Base-by-base conservation (phyloP, 495 filamentous ascomycete genomes). In the Aspergillus asperescens region DNA sequence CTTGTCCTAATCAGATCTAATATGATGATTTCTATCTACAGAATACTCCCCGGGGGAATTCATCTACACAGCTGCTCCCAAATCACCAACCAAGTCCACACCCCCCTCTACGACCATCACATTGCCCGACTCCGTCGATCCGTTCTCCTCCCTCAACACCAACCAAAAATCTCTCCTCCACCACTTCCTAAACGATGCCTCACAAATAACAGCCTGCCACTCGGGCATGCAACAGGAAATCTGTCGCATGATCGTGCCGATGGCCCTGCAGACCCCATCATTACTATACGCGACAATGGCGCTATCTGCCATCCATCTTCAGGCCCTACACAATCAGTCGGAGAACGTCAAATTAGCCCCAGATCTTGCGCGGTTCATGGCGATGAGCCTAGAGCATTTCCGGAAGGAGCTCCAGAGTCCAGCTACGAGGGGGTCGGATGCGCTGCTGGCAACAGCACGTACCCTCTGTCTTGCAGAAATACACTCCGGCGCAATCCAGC, bases 21-120 rank as follows among this genome's bases (percentile, higher is more conserved):
- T n/a, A 46, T 23, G 7, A 7, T 4, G n/a, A 3, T 13, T 6
- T 29, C 54, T 39, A 7, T 2, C 22, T 19, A 1, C 41, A 75
- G 73, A 76, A 59, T 76, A 76, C 53, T 76, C 73, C 3, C 73
- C 73, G 7, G 73, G 73, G 9, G 70, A 76, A 56, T 74, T 74
- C 35, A 72, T 75, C 52, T 75, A 74, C 57, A 74, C 71, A 37
- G 70, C 71, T 27, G 66, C 44, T 18, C 69, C 23, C 56, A 3
- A 29, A 23, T 47, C 44, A 24, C 44, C 44, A 7, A 23, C 70
- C 28, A 28, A 47, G 7, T 38, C 57, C 13, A 23, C 49, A n/a
- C 31, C 57, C 8, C 48, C 60, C 15, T 57, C 65, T 54, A 53
- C 67, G 48, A 48, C 65, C 38, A 57, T 68, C 39, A 53, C 66